Evolutionary conservation across 257 asterid species (phyloP).

Genomic region (Petunia secreta): DNA sequence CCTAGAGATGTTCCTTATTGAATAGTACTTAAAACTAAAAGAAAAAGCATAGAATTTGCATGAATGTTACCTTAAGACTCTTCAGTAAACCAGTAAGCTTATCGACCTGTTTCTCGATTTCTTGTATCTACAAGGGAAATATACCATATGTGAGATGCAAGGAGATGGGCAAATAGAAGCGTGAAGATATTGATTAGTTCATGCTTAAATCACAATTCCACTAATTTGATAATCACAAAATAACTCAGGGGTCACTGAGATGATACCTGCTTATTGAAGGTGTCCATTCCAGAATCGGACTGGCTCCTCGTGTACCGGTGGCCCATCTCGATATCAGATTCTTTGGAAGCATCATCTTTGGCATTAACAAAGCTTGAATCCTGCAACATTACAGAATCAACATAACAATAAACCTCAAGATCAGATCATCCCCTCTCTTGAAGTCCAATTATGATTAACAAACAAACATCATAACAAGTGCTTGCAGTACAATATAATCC

Average conservation of each 20-base stretch:
- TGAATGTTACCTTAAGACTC: constrained; percentile 67
- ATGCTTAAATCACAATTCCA: no score
- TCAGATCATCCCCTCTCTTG: neutral
- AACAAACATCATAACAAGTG: neutral
- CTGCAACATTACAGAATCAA: constrained; percentile 42
- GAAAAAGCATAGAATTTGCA: neutral
- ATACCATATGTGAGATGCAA: constrained; percentile 10
- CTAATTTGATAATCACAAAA: no score
- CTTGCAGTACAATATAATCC: neutral
- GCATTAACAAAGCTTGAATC: constrained; percentile 62
- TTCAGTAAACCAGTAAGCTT: constrained; percentile 54
- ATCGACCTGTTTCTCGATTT: constrained; percentile 72
- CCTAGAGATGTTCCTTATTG: neutral
- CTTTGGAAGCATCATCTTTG: constrained; percentile 47
- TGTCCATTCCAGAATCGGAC: constrained; percentile 73
- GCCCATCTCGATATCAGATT: constrained; percentile 78
- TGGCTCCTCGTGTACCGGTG: constrained; percentile 53
- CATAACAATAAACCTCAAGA: neutral
- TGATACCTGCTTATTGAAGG: constrained; percentile 71
- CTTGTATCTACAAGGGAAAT: constrained; percentile 60
- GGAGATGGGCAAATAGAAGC: neutral
- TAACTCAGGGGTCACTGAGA: constrained; percentile 10
- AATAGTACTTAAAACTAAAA: neutral
- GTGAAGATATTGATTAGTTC: no score
- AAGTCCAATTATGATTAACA: neutral